phyloP scores from a whole-genome alignment of 2,329 filamentous ascomycete species.

The Arachnomyces sp. region DNA sequence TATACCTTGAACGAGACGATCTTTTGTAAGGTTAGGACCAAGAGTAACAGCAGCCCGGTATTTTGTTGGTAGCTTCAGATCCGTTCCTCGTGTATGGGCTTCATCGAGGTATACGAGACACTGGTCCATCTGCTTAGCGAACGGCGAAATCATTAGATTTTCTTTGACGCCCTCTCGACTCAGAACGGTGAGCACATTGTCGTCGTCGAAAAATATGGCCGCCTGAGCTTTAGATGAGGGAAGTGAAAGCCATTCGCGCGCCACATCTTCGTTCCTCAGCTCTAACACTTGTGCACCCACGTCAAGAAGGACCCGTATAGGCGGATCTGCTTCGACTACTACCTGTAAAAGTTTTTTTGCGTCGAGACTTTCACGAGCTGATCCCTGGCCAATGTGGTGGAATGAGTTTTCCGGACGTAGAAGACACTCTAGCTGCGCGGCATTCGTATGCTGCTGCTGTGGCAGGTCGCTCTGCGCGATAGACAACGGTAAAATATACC shows the following conservation, averaged over 20 bases:
- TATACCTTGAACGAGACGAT: conserved; percentile 56
- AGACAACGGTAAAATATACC: conserved; percentile 45
- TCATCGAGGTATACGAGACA: conserved; percentile 62
- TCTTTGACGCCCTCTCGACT: conserved; percentile 7
- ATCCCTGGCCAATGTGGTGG: conserved; percentile 8
- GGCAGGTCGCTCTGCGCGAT: conserved; percentile 48
- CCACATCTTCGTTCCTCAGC: conserved; percentile 47
- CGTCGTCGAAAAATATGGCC: conserved; percentile 45
- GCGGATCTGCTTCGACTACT: conserved; percentile 31
- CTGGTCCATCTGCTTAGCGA: conserved; percentile 42
- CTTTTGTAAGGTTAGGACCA: conserved; percentile 56
- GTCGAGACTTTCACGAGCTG: conserved; percentile 18
- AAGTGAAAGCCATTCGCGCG: conserved; percentile 42
- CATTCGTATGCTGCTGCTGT: conserved; percentile 54
- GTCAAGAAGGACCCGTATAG: conserved; percentile 54
- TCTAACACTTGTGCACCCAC: conserved; percentile 61
- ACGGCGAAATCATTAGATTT: conserved; percentile 49
- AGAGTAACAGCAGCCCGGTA: conserved; percentile 59
- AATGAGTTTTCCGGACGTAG: conserved; percentile 43
- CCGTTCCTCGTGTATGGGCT: conserved; percentile 58
- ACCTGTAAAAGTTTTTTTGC: conserved; percentile 38
- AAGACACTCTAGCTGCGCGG: conserved; percentile 51
- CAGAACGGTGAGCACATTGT: conserved; percentile 9
- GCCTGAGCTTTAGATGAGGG: conserved; percentile 26
- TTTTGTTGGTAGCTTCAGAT: conserved; percentile 49